Percentiles rank a stretch among this genome's conserved stretches.
These are phyloP conservation scores for Pilasporangium apinafurcum DNA, from an alignment of 352 stramenopile species.

Conservation along the genomic window DNA sequence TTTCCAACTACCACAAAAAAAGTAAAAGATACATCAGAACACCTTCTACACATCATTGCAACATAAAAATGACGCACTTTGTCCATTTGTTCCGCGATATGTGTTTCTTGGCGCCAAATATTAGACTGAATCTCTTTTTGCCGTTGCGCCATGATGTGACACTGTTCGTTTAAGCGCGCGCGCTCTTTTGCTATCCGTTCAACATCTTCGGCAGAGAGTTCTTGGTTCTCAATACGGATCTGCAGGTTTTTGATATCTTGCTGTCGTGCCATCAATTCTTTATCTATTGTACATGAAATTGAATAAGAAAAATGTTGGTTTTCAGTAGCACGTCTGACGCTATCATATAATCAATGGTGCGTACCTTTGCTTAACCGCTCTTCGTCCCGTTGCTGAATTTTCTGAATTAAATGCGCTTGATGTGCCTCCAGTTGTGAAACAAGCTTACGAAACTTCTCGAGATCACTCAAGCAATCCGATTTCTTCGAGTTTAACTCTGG, in stretches of 20 bases:
- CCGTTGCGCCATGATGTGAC: conserved; percentile 50
- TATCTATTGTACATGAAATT: conserved; percentile 25
- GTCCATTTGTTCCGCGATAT: conserved; percentile 59
- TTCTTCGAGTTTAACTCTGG: conserved; percentile 81
- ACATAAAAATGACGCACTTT: conserved; percentile 22
- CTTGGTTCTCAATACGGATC: conserved; percentile 69
- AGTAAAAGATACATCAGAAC: not conserved
- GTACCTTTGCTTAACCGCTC: conserved; percentile 77
- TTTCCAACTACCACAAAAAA: conserved; percentile 31
- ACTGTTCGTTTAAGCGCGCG: conserved; percentile 63
- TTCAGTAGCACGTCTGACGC: conserved; percentile 2
- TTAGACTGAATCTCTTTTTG: conserved; percentile 51
- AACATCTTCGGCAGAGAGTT: conserved; percentile 72
- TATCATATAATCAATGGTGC: not conserved
- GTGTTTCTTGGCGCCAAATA: conserved; percentile 64
- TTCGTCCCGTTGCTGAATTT: conserved; percentile 82
- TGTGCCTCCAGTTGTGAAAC: conserved; percentile 79
- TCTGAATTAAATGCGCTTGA: conserved; percentile 71
- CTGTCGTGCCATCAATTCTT: conserved; percentile 30
- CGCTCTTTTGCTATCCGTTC: conserved; percentile 68
- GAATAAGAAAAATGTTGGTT: not conserved
- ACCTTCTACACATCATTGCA: not conserved
- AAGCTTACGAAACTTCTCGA: conserved; percentile 90
- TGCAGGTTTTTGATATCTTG: conserved; percentile 60
- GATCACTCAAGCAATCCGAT: conserved; percentile 80